Percentiles rank a stretch among this genome's conserved stretches.
Evolutionary conservation across 1,284 basidiomycete genomes (phyloP).

Genomic region (Rhodotorula sp.): DNA sequence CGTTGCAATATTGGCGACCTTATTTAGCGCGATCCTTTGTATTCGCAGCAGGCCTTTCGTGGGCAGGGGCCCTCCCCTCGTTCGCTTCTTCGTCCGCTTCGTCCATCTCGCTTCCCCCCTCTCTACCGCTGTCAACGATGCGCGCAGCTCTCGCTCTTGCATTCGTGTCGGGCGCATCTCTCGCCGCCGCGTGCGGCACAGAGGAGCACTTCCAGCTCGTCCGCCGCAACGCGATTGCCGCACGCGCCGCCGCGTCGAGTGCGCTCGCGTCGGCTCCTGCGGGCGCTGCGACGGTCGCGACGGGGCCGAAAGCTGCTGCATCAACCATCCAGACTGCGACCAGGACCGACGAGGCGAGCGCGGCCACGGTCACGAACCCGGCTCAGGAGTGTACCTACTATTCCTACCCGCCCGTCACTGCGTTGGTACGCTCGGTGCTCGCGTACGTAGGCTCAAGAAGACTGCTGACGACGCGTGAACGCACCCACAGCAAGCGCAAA

Average conservation of each 20-base stretch:
- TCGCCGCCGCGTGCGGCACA: conserved; percentile 13
- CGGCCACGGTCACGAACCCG: conserved; percentile 18
- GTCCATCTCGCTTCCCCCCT: background rate
- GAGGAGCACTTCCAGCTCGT: conserved; percentile 14
- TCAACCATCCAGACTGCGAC: conserved; percentile 3
- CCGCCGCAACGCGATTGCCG: background rate
- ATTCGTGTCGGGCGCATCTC: background rate
- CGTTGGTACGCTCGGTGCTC: conserved; percentile 3
- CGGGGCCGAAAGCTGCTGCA: background rate
- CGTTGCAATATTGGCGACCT: too few relatives aligned
- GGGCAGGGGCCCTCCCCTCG: background rate
- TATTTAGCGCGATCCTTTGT: too few relatives aligned
- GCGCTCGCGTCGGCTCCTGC: background rate
- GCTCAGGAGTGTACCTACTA: conserved; percentile 17
- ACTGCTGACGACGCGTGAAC: background rate
- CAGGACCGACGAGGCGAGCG: conserved; percentile 28
- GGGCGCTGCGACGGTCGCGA: background rate
- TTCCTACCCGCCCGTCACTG: conserved; percentile 24
- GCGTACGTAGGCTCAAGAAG: too few relatives aligned
- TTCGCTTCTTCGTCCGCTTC: background rate
- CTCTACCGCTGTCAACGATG: background rate
- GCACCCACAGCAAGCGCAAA: conserved; percentile 5
- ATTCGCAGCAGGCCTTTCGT: too few relatives aligned
- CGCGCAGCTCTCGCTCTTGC: conserved; percentile 1
- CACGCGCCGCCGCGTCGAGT: background rate